A percentile compares a stretch with the other conserved stretches of the same genome.
These are phyloP conservation scores for Paecilomyces variotii DNA, from an alignment of 2,329 filamentous ascomycete genomes.

Conservation along the genomic window DNA sequence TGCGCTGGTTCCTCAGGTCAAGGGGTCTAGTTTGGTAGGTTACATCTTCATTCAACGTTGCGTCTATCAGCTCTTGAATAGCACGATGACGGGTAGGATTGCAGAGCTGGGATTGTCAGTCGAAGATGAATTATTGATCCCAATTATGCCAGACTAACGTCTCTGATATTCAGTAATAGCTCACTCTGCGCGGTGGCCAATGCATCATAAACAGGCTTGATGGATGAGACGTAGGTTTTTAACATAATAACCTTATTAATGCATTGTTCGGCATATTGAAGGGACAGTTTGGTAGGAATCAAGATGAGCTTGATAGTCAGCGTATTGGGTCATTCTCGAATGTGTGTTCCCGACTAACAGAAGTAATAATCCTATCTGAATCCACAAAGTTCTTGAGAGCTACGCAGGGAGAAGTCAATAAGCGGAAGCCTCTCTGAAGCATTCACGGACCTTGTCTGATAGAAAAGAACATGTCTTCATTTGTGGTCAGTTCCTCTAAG, in stretches of 20 bases:
- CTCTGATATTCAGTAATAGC: constrained; percentile 60
- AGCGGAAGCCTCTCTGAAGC: background rate
- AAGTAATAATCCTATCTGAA: constrained; percentile 70
- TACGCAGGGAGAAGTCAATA: constrained; percentile 20
- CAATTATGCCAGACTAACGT: constrained; percentile 30
- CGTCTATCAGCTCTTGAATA: constrained; percentile 57
- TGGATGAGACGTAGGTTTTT: constrained; percentile 67
- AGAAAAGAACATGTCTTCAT: constrained; percentile 76
- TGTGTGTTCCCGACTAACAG: constrained; percentile 39
- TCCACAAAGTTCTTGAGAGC: constrained; percentile 70
- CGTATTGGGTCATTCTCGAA: background rate
- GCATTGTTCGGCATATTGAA: constrained; percentile 66
- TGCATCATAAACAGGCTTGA: constrained; percentile 60
- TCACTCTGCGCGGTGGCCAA: constrained; percentile 56
- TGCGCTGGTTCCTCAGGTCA: constrained; percentile 80
- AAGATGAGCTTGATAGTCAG: constrained; percentile 58
- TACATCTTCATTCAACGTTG: constrained; percentile 72
- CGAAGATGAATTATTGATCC: background rate
- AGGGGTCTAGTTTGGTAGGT: constrained; percentile 69
- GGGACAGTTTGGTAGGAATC: constrained; percentile 57
- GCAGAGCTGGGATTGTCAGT: constrained; percentile 46
- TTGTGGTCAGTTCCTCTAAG: constrained; percentile 69
- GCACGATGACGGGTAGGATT: constrained; percentile 52
- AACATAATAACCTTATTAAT: constrained; percentile 82
- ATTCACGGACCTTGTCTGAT: constrained; percentile 55